Percentiles rank a stretch among this genome's conserved stretches.
These are phyloP conservation scores for Cicer chorassanicum DNA, from an alignment of 306 rosid genomes.

Conservation along the genomic window DNA sequence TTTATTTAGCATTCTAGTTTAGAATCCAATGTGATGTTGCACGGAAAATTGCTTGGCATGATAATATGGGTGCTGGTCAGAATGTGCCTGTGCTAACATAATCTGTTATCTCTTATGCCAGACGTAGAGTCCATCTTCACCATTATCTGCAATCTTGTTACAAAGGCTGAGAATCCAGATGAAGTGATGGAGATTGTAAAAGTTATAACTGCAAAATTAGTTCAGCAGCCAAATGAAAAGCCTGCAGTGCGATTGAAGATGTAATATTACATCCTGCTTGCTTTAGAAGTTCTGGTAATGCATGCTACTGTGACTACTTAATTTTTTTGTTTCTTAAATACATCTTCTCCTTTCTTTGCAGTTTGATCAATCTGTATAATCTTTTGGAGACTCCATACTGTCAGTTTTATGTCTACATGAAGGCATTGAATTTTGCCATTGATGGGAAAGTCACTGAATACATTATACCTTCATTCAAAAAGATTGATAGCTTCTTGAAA, in stretches of 20 bases:
- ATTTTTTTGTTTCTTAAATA: slow-evolving; percentile 8
- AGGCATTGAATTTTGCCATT: slow-evolving; percentile 67
- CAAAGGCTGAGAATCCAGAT: slow-evolving; percentile 71
- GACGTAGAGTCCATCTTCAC: slow-evolving; percentile 88
- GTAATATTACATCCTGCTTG: slow-evolving; percentile 50
- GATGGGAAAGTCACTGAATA: slow-evolving; percentile 82
- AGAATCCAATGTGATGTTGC: slow-evolving; percentile 32
- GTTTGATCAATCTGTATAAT: slow-evolving; percentile 91
- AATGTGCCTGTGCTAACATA: slow-evolving; percentile 15
- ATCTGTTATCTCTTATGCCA: slow-evolving; percentile 42
- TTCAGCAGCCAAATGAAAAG: slow-evolving; percentile 78
- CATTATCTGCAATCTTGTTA: slow-evolving; percentile 82
- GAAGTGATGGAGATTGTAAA: slow-evolving; percentile 80
- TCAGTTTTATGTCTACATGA: slow-evolving; percentile 81
- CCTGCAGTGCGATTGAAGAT: slow-evolving; percentile 84
- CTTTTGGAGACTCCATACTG: slow-evolving; percentile 76
- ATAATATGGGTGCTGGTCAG: background rate
- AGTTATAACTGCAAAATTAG: slow-evolving; percentile 66
- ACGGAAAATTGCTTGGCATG: background rate
- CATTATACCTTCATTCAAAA: slow-evolving; percentile 73
- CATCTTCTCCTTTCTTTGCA: slow-evolving; percentile 41
- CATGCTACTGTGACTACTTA: background rate
- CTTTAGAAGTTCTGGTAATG: background rate
- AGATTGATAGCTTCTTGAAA: slow-evolving; percentile 83
- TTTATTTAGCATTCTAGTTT: slow-evolving; percentile 13